Evolutionary conservation across 148 eudicot genomes (phyloP).

Genomic region (Vaccinium darrowii): DNA sequence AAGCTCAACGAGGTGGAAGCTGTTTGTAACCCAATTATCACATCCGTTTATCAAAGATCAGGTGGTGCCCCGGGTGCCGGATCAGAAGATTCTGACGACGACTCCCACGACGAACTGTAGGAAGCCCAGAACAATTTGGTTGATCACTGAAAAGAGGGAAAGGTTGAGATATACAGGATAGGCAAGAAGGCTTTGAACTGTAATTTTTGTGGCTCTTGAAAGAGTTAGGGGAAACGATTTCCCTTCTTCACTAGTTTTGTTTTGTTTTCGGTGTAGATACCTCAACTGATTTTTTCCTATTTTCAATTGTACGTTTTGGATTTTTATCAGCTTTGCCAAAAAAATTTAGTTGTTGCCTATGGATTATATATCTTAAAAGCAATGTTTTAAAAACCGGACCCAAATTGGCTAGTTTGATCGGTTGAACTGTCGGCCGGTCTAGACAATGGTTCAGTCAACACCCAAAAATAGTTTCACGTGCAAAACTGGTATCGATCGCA

Average conservation of each 20-base stretch:
- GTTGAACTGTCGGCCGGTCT: too few relatives aligned
- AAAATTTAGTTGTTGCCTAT: neutral
- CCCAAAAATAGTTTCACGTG: too few relatives aligned
- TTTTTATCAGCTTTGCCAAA: neutral
- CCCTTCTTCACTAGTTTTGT: neutral
- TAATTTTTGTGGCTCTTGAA: constrained; percentile 10
- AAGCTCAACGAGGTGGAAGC: constrained; percentile 60
- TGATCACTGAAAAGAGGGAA: neutral
- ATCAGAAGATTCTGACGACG: constrained; percentile 25
- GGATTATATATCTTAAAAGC: neutral
- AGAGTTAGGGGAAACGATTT: constrained; percentile 4
- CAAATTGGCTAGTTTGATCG: too few relatives aligned
- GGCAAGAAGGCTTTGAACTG: neutral
- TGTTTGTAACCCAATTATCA: constrained; percentile 52
- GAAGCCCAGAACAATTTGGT: neutral
- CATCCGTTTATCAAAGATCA: constrained; percentile 43
- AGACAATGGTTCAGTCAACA: too few relatives aligned
- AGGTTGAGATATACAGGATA: neutral
- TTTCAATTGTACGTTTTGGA: neutral
- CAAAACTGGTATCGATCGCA: too few relatives aligned
- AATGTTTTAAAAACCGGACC: too few relatives aligned
- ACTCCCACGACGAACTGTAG: constrained; percentile 46
- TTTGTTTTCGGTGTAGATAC: neutral
- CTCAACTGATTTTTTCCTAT: neutral
- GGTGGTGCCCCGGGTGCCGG: constrained; percentile 48